These are phyloP conservation scores for Bipolaris oryzae DNA, from an alignment of 2,329 filamentous ascomycete genomes.

Conservation along the genomic window DNA sequence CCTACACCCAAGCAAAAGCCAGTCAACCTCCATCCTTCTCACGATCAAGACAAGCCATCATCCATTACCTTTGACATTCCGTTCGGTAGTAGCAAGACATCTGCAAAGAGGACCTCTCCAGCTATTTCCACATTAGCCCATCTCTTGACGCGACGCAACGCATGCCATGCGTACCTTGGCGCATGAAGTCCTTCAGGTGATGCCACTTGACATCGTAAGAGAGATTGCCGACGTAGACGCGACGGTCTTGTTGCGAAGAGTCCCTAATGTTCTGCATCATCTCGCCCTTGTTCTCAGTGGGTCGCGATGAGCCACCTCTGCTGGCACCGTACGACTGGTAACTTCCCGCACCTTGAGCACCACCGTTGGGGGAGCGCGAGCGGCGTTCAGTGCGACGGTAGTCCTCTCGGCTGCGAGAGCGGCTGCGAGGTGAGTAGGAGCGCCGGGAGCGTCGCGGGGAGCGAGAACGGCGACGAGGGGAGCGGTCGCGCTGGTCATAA, in stretches of 20 bases:
- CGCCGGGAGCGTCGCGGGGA: conserved; percentile 61
- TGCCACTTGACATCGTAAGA: conserved; percentile 99
- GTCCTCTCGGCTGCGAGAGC: conserved; percentile 77
- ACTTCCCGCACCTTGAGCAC: conserved; percentile 71
- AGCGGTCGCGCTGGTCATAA: conserved; percentile 59
- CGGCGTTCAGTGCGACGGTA: conserved; percentile 54
- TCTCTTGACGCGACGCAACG: conserved; percentile 20
- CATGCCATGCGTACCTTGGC: conserved; percentile 76
- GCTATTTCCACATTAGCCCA: conserved; percentile 64
- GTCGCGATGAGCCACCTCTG: conserved; percentile 61
- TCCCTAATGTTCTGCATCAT: conserved; percentile 97
- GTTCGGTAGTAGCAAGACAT: conserved; percentile 99
- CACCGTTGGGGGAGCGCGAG: conserved; percentile 87
- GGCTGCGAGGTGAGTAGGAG: conserved; percentile 66
- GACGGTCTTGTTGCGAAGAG: conserved; percentile 96
- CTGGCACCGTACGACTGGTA: conserved; percentile 62
- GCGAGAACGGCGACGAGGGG: conserved; percentile 67
- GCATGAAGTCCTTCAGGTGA: conserved; percentile 99
- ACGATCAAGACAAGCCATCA: conserved; percentile 77
- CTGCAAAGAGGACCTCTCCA: conserved; percentile 98
- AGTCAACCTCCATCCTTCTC: conserved; percentile 97
- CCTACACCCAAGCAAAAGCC: conserved; percentile 93
- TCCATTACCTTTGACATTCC: conserved; percentile 99
- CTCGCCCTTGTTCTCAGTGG: conserved; percentile 87
- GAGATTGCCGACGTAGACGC: conserved; percentile 98